Conservation (phyloP, 2,329 filamentous ascomycete species). For the Diaporthe nobilis region DNA sequence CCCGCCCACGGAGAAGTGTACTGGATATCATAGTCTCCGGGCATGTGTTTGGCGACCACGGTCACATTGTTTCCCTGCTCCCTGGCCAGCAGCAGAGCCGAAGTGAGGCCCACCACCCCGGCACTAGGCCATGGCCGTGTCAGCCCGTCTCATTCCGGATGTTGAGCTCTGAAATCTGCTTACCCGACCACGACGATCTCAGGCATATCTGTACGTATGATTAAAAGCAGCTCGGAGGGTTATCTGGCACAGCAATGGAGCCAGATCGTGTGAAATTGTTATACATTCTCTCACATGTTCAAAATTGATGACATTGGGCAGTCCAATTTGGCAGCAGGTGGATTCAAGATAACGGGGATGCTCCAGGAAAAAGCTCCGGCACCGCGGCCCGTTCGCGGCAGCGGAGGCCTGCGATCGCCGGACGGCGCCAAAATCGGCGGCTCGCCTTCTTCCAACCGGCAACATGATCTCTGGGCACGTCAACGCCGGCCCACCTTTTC, state of each 20-base stretch:
- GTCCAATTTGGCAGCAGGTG: background rate
- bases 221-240: background rate
- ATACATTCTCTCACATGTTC: background rate
- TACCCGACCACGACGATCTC: conserved; percentile 57
- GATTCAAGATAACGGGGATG: background rate
- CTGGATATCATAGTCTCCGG: conserved; percentile 91
- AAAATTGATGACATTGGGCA: background rate
- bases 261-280: background rate
- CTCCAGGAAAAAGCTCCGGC: conserved; percentile 8
- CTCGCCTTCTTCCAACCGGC: background rate
- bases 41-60: conserved; percentile 83
- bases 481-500: conserved; percentile 9
- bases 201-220: conserved; percentile 47
- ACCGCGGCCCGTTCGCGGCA: conserved; percentile 23
- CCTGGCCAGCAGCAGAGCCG: conserved; percentile 63
- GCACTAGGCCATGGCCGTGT: conserved; percentile 50
- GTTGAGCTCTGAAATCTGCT: conserved; percentile 37
- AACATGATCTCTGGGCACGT: background rate
- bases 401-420: conserved; percentile 5
- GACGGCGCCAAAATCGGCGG: conserved; percentile 30
- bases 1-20: conserved; percentile 93
- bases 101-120: conserved; percentile 67
- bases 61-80: conserved; percentile 58
- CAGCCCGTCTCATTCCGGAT: background rate
- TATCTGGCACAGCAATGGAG: no score